phyloP scores from a whole-genome alignment of 257 asterid genomes.

The Voacanga thouarsii region DNA sequence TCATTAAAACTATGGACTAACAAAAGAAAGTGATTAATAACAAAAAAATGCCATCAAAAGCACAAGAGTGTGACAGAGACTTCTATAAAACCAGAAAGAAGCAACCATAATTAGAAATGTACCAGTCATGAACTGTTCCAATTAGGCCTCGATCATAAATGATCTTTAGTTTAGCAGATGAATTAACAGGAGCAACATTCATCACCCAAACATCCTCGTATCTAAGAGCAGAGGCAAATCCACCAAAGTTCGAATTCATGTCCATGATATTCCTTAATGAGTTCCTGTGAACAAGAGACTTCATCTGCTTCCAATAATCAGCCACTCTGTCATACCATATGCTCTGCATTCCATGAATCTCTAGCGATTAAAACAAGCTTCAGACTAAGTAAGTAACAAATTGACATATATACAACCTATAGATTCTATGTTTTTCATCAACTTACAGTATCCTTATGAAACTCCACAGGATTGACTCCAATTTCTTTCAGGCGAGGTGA shows the following conservation, averaged over 20 bases:
- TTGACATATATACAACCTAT: not conserved
- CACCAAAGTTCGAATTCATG: slow-evolving; percentile 91
- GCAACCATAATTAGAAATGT: slow-evolving; percentile 3
- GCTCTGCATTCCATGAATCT: slow-evolving; percentile 43
- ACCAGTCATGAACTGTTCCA: slow-evolving; percentile 95
- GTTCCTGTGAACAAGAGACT: slow-evolving; percentile 48
- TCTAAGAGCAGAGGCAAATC: slow-evolving; percentile 80
- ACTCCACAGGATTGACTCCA: slow-evolving; percentile 49
- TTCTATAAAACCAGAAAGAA: not conserved
- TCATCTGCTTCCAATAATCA: slow-evolving; percentile 86
- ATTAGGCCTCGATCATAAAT: slow-evolving; percentile 87
- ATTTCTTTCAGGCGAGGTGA: slow-evolving; percentile 80
- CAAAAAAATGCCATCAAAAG: not conserved
- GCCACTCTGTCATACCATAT: slow-evolving; percentile 69
- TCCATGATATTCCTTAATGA: slow-evolving; percentile 92
- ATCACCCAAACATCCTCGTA: slow-evolving; percentile 93
- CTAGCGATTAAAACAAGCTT: not conserved
- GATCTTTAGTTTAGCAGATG: slow-evolving; percentile 65
- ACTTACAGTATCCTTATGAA: slow-evolving; percentile 70
- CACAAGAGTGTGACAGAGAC: not conserved
- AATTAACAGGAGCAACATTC: slow-evolving; percentile 82
- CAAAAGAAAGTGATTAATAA: not conserved
- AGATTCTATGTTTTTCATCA: not conserved
- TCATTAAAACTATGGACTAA: not conserved
- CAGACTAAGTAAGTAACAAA: not conserved